Evolutionary conservation across 2,329 filamentous ascomycete genomes (phyloP).

Genomic region (Cryphonectria radicalis): DNA sequence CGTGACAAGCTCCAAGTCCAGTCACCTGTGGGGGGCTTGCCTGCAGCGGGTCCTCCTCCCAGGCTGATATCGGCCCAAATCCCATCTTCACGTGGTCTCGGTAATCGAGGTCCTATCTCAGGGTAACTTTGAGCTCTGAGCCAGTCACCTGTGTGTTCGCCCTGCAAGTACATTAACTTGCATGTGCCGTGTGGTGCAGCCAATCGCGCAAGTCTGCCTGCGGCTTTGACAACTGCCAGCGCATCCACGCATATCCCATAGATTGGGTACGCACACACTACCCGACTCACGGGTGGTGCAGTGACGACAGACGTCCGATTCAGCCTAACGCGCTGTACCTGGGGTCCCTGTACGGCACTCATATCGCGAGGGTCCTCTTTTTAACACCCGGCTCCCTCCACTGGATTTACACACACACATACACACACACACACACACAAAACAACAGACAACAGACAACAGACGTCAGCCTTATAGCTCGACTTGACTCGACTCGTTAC

Average conservation of each 20-base stretch:
- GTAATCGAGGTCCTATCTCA: constrained; percentile 42
- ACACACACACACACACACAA: background rate
- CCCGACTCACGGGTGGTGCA: constrained; percentile 49
- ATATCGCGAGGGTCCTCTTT: constrained; percentile 36
- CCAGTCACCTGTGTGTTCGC: constrained; percentile 40
- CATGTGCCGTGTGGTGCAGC: constrained; percentile 62
- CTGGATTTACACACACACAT: background rate
- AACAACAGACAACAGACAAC: background rate
- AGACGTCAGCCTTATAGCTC: background rate
- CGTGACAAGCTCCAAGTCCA: constrained; percentile 32
- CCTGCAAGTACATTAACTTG: constrained; percentile 57
- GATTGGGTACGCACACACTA: constrained; percentile 55
- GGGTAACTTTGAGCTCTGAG: constrained; percentile 38
- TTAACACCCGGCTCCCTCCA: constrained; percentile 34
- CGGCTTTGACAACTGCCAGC: constrained; percentile 61
- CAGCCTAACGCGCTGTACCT: constrained; percentile 51
- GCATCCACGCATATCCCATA: constrained; percentile 65
- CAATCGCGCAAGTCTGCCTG: constrained; percentile 56
- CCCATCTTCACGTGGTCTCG: constrained; percentile 49
- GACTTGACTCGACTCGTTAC: background rate
- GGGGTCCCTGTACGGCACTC: constrained; percentile 48
- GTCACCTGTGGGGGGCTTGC: constrained; percentile 11
- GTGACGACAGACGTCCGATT: constrained; percentile 42
- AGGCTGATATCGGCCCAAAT: constrained; percentile 16
- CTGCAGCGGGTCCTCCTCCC: constrained; percentile 18